phyloP scores from a whole-genome alignment of 2,329 filamentous ascomycete genomes.

The Leptographium procerum region DNA sequence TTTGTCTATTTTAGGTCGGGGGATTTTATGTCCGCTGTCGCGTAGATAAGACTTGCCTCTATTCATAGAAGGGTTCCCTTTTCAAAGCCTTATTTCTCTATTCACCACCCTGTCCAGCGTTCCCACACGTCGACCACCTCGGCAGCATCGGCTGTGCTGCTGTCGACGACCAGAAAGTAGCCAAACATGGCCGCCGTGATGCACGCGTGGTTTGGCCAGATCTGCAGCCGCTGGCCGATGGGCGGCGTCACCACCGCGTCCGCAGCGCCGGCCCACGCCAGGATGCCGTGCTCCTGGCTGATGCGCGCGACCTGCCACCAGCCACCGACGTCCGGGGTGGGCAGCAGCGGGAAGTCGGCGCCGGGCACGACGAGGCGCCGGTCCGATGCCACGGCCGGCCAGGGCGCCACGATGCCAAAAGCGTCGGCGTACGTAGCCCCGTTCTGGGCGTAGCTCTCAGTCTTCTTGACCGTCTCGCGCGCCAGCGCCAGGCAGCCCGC shows the following conservation, averaged over 20 bases:
- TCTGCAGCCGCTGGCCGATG: conserved; percentile 54
- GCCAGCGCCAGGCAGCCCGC: conserved; percentile 60
- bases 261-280: conserved; percentile 44
- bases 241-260: conserved; percentile 33
- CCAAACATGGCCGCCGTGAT: conserved; percentile 60
- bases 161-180: conserved; percentile 66
- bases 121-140: conserved; percentile 67
- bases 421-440: conserved; percentile 38
- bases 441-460: conserved; percentile 17
- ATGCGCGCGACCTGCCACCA: conserved; percentile 61
- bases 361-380: neutral
- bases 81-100: too few species aligned
- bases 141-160: conserved; percentile 38
- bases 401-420: conserved; percentile 50
- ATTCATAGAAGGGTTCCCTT: too few species aligned
- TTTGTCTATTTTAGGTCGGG: neutral
- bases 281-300: conserved; percentile 68
- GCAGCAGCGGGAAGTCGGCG: conserved; percentile 19
- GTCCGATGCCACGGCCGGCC: neutral
- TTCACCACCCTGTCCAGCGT: conserved; percentile 60
- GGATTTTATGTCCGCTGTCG: too few species aligned
- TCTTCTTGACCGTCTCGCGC: conserved; percentile 56
- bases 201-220: conserved; percentile 77
- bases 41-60: too few species aligned
- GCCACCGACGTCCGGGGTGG: conserved; percentile 19